Base-by-base conservation (phyloP, 2,329 filamentous ascomycete genomes). In the Monosporascus sp. region DNA sequence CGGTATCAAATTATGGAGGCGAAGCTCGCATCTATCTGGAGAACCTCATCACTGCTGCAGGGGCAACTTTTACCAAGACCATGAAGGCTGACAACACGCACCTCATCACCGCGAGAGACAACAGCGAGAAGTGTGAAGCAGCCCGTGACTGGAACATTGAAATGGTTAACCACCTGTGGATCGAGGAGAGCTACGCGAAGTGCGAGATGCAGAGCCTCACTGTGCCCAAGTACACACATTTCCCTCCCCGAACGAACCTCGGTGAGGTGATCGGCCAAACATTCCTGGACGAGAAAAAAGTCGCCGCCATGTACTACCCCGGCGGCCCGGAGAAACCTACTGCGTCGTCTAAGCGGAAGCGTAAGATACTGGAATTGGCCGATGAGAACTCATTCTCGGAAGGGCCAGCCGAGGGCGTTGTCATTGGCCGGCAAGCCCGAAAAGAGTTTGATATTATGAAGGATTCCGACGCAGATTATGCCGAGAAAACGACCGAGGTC, bases 21-120 rank as follows among this genome's bases (percentile, higher is more conserved):
- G 94, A 99, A 70, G 90, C 94, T 17, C 85, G 94, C 47, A 85
- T 90, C 50, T 99, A 97, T 65, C 79, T 99, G 5, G 92, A 97
- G 70, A 97, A 96, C 61, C 79, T 99, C 38, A 88, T 97, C 62
- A 84, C 78, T 55, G 91, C 91, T 24, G 80, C 87, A 17, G 94
- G 94, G 17, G 93, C 89, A 8, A 86, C 88, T 57, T 97, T 90
- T 67, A 99, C 94, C 31, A 96, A 95, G 73, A 95, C 90, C 0
- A 89, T 99, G 84, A 95, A 90, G 70, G 84, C 88, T 60, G 91
- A 97, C 57, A 97, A 99, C 68, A 97, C 92, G 0, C 94, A 99
- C 72, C 81, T 99, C 1, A 87, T 99, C 63, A 96, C 93, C 0
- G 94, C 94, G 5, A 88, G 96, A 62, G 85, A 87, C 54, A 84